Conservation (phyloP, 345 rosid genomes). For the Abelmoschus esculentus region DNA sequence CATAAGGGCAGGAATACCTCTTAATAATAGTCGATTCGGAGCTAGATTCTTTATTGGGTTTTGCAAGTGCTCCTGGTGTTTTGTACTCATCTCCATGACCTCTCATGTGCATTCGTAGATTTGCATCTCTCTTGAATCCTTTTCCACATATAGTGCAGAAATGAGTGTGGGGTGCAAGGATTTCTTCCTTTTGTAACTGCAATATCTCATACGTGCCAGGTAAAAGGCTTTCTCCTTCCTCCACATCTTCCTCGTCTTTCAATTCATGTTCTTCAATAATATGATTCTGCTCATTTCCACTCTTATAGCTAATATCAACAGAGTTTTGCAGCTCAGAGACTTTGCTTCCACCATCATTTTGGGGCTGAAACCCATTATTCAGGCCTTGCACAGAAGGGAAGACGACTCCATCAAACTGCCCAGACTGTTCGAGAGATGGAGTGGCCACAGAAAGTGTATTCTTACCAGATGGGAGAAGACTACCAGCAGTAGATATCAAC, state of each 20-base stretch:
- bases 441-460: slow-evolving; percentile 38
- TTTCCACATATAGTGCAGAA: slow-evolving; percentile 92
- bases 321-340: slow-evolving; percentile 18
- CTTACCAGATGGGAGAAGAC: slow-evolving; percentile 82
- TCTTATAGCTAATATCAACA: slow-evolving; percentile 1
- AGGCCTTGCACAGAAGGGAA: slow-evolving; percentile 34
- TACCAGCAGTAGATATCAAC: slow-evolving; percentile 88
- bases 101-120: slow-evolving; percentile 95
- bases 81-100: slow-evolving; percentile 98
- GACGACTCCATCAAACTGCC: slow-evolving; percentile 44
- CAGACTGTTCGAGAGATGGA: slow-evolving; percentile 35
- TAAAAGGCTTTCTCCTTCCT: slow-evolving; percentile 87
- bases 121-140: slow-evolving; percentile 95
- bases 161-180: slow-evolving; percentile 93
- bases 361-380: slow-evolving; percentile 31
- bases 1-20: slow-evolving; percentile 91
- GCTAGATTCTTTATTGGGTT: slow-evolving; percentile 62
- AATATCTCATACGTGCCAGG: slow-evolving; percentile 84
- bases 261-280: slow-evolving; percentile 20
- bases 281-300: slow-evolving; percentile 33
- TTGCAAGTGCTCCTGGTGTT: slow-evolving; percentile 83
- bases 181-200: slow-evolving; percentile 92
- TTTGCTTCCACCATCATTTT: slow-evolving; percentile 24
- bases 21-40: slow-evolving; percentile 59
- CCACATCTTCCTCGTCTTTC: slow-evolving; percentile 61